These are phyloP conservation scores for Spathaspora boniae DNA, from an alignment of 805 yeast genomes.

Conservation along the genomic window DNA sequence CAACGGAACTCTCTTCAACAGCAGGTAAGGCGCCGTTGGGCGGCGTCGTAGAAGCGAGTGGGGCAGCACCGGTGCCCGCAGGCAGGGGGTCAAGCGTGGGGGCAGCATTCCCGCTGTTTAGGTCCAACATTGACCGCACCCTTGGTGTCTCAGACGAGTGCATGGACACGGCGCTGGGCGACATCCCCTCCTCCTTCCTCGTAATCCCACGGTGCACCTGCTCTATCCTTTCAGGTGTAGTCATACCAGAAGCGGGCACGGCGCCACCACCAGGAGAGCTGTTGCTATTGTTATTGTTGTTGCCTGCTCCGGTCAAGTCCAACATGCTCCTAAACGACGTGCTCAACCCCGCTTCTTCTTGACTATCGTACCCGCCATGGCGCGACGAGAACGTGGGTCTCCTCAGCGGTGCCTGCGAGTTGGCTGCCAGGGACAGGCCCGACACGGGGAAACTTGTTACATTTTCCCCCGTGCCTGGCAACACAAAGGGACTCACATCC, in stretches of 20 bases:
- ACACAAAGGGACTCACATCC: conserved; percentile 31
- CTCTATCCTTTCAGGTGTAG: neutral
- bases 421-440: conserved; percentile 15
- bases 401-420: conserved; percentile 30
- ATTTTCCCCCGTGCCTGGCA: conserved; percentile 22
- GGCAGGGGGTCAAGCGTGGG: no score
- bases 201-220: neutral
- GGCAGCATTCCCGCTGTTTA: neutral
- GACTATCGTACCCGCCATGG: conserved; percentile 3
- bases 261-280: neutral
- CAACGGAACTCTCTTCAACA: conserved; percentile 8
- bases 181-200: neutral
- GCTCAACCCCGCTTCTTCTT: conserved; percentile 15
- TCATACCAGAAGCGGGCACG: neutral
- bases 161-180: conserved; percentile 3
- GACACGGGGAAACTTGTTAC: conserved; percentile 2
- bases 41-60: neutral
- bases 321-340: conserved; percentile 39
- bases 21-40: conserved; percentile 10
- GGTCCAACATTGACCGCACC: conserved; percentile 25
- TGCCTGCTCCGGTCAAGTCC: conserved; percentile 21
- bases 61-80: neutral
- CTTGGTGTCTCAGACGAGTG: conserved; percentile 12
- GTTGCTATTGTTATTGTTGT: conserved; percentile 3
- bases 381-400: conserved; percentile 21